A percentile compares a stretch with the other conserved stretches of the same genome.
These are phyloP conservation scores for Ensete ventricosum DNA, from an alignment of 176 grass and related monocot genomes.

Conservation along the genomic window DNA sequence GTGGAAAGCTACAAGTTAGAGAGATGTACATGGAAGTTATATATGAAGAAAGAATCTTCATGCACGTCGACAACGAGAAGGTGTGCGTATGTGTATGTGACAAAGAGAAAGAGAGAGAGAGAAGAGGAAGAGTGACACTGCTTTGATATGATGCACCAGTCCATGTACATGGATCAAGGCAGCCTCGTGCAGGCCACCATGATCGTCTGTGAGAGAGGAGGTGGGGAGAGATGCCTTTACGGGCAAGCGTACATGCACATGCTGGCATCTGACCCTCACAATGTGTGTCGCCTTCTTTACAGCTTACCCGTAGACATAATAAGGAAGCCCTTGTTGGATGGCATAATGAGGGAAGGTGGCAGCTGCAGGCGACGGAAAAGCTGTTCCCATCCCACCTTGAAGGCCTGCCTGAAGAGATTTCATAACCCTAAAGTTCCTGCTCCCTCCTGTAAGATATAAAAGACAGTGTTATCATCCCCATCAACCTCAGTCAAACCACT, in stretches of 20 bases:
- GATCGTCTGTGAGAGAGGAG: background rate
- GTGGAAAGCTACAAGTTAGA: background rate
- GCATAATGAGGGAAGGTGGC: conserved; percentile 88
- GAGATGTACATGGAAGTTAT: too few relatives aligned
- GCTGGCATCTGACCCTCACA: background rate
- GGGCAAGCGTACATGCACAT: conserved; percentile 1
- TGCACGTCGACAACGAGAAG: background rate
- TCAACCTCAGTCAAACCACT: conserved; percentile 1
- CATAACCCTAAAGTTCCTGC: conserved; percentile 72
- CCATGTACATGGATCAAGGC: background rate
- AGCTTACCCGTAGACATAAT: conserved; percentile 61
- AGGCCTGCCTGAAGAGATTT: conserved; percentile 89
- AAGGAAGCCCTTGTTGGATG: conserved; percentile 79
- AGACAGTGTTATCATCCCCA: background rate
- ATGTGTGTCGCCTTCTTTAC: background rate
- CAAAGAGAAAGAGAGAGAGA: background rate
- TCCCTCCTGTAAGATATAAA: conserved; percentile 40
- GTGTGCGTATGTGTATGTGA: background rate
- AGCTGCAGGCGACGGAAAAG: conserved; percentile 64
- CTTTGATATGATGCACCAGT: background rate
- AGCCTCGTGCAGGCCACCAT: background rate
- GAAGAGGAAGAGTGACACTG: too few relatives aligned
- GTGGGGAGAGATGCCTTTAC: background rate
- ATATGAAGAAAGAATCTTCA: background rate
- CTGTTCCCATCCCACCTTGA: conserved; percentile 65